phyloP scores from a whole-genome alignment of 2,329 filamentous ascomycete genomes.

The Phoma sp. region DNA sequence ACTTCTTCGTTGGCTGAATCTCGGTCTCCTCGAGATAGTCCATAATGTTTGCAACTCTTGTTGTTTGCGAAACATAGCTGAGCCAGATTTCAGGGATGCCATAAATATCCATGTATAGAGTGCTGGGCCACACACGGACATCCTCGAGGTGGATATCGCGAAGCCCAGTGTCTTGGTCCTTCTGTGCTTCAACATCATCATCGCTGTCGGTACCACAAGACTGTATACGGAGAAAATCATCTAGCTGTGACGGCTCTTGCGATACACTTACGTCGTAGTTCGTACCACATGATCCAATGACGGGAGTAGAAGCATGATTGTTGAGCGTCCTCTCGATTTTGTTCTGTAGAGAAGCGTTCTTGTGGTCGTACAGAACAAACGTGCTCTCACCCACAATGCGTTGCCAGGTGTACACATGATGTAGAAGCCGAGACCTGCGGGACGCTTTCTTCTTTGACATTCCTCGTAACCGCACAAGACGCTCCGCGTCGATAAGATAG shows the following conservation, averaged over 20 bases:
- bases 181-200: slow-evolving; percentile 48
- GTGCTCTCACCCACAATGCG: slow-evolving; percentile 36
- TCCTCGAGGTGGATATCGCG: slow-evolving; percentile 48
- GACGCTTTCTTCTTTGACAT: slow-evolving; percentile 48
- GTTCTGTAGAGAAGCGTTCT: slow-evolving; percentile 11
- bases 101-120: slow-evolving; percentile 50
- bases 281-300: slow-evolving; percentile 14
- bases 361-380: slow-evolving; percentile 36
- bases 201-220: slow-evolving; percentile 45
- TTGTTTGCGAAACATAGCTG: slow-evolving; percentile 53
- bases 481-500: slow-evolving; percentile 53
- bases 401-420: slow-evolving; percentile 39
- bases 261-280: slow-evolving; percentile 15
- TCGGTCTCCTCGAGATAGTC: slow-evolving; percentile 20
- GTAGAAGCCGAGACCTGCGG: slow-evolving; percentile 51
- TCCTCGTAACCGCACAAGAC: slow-evolving; percentile 50
- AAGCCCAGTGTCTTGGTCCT: slow-evolving; percentile 40
- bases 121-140: slow-evolving; percentile 33
- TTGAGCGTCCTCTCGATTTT: slow-evolving; percentile 15
- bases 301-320: neutral
- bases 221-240: slow-evolving; percentile 50
- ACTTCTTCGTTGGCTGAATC: slow-evolving; percentile 16
- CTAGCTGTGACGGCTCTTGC: slow-evolving; percentile 40
- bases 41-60: slow-evolving; percentile 48
- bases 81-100: slow-evolving; percentile 54